Conservation (phyloP, 2,329 filamentous ascomycete genomes). For the Talaromyces sp. region DNA sequence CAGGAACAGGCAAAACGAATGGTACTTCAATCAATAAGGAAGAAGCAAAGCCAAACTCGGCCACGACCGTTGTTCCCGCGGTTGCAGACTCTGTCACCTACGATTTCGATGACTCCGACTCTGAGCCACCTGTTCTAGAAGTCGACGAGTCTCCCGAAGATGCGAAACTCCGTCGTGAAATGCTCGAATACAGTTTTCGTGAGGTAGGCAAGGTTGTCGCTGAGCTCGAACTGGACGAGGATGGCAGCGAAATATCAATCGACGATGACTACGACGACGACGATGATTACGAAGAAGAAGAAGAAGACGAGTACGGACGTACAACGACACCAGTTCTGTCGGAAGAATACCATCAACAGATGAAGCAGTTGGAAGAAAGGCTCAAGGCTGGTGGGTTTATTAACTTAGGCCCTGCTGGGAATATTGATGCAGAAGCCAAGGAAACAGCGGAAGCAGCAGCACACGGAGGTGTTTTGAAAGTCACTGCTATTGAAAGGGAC, state of each 20-base stretch:
- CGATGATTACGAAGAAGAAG: slow-evolving; percentile 54
- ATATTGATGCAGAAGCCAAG: slow-evolving; percentile 26
- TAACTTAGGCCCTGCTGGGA: slow-evolving; percentile 49
- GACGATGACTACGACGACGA: slow-evolving; percentile 54
- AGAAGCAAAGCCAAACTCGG: neutral
- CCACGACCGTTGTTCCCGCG: neutral
- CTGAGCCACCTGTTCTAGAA: slow-evolving; percentile 53
- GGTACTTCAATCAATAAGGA: neutral
- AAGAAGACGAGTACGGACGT: slow-evolving; percentile 72
- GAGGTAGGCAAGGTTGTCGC: slow-evolving; percentile 91
- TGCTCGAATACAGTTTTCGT: slow-evolving; percentile 82
- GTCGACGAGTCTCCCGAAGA: slow-evolving; percentile 75
- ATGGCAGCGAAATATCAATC: slow-evolving; percentile 44
- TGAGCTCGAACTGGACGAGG: slow-evolving; percentile 77
- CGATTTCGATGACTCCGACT: slow-evolving; percentile 23
- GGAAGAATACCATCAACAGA: slow-evolving; percentile 70
- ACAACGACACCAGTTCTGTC: slow-evolving; percentile 62
- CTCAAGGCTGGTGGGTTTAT: slow-evolving; percentile 56
- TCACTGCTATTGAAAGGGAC: slow-evolving; percentile 19
- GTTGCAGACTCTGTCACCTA: slow-evolving; percentile 9
- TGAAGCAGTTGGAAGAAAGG: slow-evolving; percentile 78
- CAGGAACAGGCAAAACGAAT: neutral
- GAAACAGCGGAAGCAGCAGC: slow-evolving; percentile 22
- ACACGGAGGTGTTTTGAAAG: slow-evolving; percentile 21
- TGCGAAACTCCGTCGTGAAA: slow-evolving; percentile 71